Evolutionary conservation across 306 rosid species (phyloP), one percentile per base, ranked within the genome.

Genomic region (Rosa persica): DNA sequence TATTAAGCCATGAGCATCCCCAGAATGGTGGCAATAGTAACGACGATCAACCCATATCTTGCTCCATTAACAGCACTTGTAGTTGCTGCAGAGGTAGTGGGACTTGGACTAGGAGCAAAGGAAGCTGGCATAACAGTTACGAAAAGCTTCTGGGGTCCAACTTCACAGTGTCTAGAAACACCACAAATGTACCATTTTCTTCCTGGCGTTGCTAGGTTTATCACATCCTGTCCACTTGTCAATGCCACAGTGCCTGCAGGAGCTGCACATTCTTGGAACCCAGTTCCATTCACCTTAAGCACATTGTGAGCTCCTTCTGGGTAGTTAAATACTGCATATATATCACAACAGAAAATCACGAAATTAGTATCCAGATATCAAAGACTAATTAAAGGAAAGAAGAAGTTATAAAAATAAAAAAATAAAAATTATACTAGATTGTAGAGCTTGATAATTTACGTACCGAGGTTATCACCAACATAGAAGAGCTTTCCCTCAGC

Each of bases 121-220:
- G 61, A 38, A 19, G 61, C 20, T 25, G 73, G 43, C 25, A 79
- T 51, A n/a, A 84, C 90, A 6, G 76, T 76, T 19, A 84, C 82
- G 44, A 52, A 76, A 30, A 87, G 78, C 78, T 67, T 87, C 75
- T 73, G 71, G 8, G 57, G 58, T 12, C 83, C 86, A 4, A 19
- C 51, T 8, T 43, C 72, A 75, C 86, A 84, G 60, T 87, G 83
- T 48, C 39, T 20, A n/a, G 70, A 23, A 43, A 82, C 52, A 11
- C 83, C 83, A 11, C 90, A 84, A 2, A 87, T 73, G 75, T 80
- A 81, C 88, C 90, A 84, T 77, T 82, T 87, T 12, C 47, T 84
- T 23, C 85, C 90, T 0, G 85, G 19, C 8, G 81, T 39, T 44
- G 70, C 38, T 10, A 87, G 76, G 23, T 46, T 30, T 23, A 82